A percentile compares a stretch with the other conserved stretches of the same genome.
Conservation (phyloP, 2,329 filamentous ascomycete genomes). For the Fusarium euwallaceae region DNA sequence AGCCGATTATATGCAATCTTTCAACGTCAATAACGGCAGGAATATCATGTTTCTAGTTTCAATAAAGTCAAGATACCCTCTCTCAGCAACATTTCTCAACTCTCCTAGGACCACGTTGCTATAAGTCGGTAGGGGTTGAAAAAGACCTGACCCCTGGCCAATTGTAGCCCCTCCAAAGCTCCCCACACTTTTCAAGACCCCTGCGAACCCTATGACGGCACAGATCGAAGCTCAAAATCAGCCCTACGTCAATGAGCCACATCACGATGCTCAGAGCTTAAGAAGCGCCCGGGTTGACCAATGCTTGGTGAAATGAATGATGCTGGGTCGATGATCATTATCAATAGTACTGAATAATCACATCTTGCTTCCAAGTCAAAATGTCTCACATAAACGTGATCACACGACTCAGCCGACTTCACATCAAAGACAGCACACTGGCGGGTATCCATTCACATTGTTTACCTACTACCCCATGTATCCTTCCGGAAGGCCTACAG, state of each 20-base stretch:
- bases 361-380: neutral
- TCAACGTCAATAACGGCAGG: neutral
- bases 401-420: slow-evolving; percentile 5
- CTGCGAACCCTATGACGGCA: slow-evolving; percentile 40
- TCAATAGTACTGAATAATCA: slow-evolving; percentile 6
- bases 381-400: slow-evolving; percentile 18
- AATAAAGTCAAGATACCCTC: neutral
- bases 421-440: slow-evolving; percentile 12
- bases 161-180: slow-evolving; percentile 17
- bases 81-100: neutral
- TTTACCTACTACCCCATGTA: slow-evolving; percentile 41
- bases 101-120: neutral
- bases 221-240: slow-evolving; percentile 29
- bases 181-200: slow-evolving; percentile 39
- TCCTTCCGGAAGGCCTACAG: slow-evolving; percentile 39
- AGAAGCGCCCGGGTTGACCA: neutral
- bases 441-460: slow-evolving; percentile 47
- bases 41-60: neutral
- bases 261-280: neutral
- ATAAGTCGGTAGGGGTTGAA: neutral
- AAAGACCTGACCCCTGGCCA: slow-evolving; percentile 1
- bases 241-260: slow-evolving; percentile 20
- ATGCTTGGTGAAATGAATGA: neutral
- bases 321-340: neutral
- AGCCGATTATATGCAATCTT: neutral